phyloP scores from a whole-genome alignment of 1,284 basidiomycete genomes.

The Exobasidium cylindrosporum region DNA sequence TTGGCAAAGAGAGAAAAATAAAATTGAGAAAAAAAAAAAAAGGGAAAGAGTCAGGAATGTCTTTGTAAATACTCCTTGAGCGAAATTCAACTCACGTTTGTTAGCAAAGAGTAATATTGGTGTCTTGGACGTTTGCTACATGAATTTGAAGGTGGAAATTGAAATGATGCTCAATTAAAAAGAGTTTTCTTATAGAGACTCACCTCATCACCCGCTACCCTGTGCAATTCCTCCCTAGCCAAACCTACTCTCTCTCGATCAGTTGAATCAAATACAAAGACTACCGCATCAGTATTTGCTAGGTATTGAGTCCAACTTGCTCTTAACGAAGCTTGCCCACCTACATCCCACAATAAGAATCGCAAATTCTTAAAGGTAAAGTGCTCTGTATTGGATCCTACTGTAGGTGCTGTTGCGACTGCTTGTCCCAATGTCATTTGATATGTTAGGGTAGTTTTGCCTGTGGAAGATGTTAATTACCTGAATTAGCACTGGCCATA shows the following conservation, averaged over 20 bases:
- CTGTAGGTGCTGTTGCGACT: conserved; percentile 60
- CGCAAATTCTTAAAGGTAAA: conserved; percentile 20
- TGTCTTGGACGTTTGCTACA: conserved; percentile 55
- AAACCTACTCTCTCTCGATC: conserved; percentile 58
- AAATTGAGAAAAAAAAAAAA: background rate
- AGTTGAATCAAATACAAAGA: conserved; percentile 60
- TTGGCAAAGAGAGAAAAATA: no score
- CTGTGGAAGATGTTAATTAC: background rate
- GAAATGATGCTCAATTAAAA: background rate
- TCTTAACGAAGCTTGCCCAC: conserved; percentile 59
- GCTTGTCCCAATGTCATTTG: conserved; percentile 61
- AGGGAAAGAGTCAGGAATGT: background rate
- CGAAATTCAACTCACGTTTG: conserved; percentile 49
- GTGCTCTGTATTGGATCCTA: conserved; percentile 56
- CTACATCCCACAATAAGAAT: conserved; percentile 59
- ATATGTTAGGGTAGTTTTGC: conserved; percentile 59
- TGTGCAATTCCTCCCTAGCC: conserved; percentile 58
- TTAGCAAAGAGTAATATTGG: conserved; percentile 60
- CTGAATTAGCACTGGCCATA: no score
- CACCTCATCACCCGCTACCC: conserved; percentile 50
- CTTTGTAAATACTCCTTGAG: background rate
- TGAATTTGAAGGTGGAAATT: background rate
- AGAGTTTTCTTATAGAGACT: background rate
- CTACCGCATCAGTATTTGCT: conserved; percentile 57
- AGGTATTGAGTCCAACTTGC: conserved; percentile 59